A percentile compares a stretch with the other conserved stretches of the same genome.
Evolutionary conservation across 108 stramenopile genomes (phyloP).

Genomic region (Cylindrotheca fusiformis): DNA sequence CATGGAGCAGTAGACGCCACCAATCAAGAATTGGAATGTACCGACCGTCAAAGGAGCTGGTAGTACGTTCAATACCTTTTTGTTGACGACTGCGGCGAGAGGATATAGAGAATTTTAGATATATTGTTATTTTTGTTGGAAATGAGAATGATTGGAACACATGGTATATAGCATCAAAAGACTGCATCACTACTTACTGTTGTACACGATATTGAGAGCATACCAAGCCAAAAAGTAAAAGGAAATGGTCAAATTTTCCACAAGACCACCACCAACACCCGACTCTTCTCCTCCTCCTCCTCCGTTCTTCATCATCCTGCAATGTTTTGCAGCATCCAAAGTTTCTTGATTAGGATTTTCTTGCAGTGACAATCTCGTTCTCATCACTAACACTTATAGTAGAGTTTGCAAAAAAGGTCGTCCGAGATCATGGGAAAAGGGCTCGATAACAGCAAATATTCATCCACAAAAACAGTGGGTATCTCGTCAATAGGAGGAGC

Average conservation of each 20-base stretch:
- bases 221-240: conserved; percentile 95
- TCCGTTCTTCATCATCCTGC: no score
- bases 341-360: no score
- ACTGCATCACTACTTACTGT: conserved; percentile 64
- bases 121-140: no score
- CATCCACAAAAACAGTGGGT: no score
- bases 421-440: no score
- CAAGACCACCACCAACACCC: not conserved
- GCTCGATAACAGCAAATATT: no score
- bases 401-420: no score
- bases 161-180: not conserved
- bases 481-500: no score
- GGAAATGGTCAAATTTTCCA: conserved; percentile 35
- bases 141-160: not conserved
- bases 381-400: no score
- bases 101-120: conserved; percentile 2
- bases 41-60: conserved; percentile 90
- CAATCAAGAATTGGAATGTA: conserved; percentile 86
- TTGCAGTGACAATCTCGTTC: no score
- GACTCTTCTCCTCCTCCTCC: not conserved
- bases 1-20: conserved; percentile 69
- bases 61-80: conserved; percentile 88
- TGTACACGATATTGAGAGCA: conserved; percentile 95
- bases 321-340: no score
- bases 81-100: conserved; percentile 76